Percentiles rank a stretch among this genome's conserved stretches.
Conservation (phyloP, 2,329 filamentous ascomycete genomes). For the Madurella fahalii region DNA sequence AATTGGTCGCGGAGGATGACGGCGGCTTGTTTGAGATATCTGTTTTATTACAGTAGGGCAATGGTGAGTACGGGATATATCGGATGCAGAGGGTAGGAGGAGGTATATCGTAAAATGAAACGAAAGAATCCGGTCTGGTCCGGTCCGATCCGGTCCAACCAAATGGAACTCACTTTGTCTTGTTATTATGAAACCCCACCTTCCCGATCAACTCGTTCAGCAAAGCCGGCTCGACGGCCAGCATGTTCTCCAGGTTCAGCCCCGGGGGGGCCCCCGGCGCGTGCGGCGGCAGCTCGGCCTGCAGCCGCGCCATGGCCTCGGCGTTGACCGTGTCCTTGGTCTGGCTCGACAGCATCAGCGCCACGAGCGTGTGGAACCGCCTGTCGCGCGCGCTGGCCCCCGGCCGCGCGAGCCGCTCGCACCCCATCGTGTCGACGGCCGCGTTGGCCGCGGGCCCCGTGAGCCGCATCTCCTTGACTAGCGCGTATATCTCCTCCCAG, state of each 20-base stretch:
- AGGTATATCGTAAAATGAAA: slow-evolving; percentile 15
- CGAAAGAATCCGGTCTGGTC: too few relatives aligned
- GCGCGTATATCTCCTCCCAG: slow-evolving; percentile 78
- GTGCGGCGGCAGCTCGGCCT: slow-evolving; percentile 63
- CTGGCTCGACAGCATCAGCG: slow-evolving; percentile 87
- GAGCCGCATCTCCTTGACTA: slow-evolving; percentile 71
- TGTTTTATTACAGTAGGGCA: slow-evolving; percentile 19
- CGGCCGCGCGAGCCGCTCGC: slow-evolving; percentile 65
- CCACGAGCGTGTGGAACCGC: slow-evolving; percentile 80
- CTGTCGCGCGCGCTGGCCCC: slow-evolving; percentile 50
- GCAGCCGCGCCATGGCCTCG: slow-evolving; percentile 73
- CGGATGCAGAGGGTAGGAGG: neutral
- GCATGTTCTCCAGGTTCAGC: slow-evolving; percentile 72
- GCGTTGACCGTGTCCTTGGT: slow-evolving; percentile 91
- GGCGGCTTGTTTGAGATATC: slow-evolving; percentile 69
- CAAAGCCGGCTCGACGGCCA: slow-evolving; percentile 62
- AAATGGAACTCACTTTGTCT: slow-evolving; percentile 60
- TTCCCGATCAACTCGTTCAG: slow-evolving; percentile 73
- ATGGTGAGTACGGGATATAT: neutral
- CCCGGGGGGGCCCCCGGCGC: slow-evolving; percentile 42
- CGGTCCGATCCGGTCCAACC: too few relatives aligned
- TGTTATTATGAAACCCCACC: slow-evolving; percentile 93
- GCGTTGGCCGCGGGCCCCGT: slow-evolving; percentile 60
- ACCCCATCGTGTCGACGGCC: slow-evolving; percentile 97
- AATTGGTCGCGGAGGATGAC: slow-evolving; percentile 67